These are phyloP conservation scores for Solanum gracilifrons DNA, from an alignment of 257 asterid genomes.

Conservation along the genomic window DNA sequence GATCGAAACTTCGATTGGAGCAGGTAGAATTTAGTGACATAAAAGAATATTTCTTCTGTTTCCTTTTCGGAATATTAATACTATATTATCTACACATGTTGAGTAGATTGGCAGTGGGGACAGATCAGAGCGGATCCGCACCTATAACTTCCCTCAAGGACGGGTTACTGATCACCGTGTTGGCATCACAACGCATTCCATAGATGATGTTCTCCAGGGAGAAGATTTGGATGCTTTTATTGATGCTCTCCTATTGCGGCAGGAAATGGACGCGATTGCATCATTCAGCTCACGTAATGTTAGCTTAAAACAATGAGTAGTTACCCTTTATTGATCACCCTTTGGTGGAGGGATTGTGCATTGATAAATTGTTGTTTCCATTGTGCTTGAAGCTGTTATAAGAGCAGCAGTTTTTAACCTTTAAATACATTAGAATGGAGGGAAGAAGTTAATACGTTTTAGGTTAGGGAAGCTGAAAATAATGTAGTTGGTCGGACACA, in stretches of 20 bases:
- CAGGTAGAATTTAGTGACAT: constrained; percentile 34
- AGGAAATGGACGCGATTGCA: constrained; percentile 85
- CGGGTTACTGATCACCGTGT: constrained; percentile 97
- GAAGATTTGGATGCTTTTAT: constrained; percentile 62
- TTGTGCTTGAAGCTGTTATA: background rate
- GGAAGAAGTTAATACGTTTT: background rate
- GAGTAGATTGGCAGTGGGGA: constrained; percentile 95
- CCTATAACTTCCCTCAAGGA: constrained; percentile 95
- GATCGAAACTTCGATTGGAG: constrained; percentile 72
- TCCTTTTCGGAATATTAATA: background rate
- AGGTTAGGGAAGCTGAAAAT: background rate
- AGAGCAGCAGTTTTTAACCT: background rate
- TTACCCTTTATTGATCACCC: background rate
- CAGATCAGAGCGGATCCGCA: constrained; percentile 96
- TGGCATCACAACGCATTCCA: constrained; percentile 73
- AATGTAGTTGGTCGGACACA: background rate
- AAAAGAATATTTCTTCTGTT: background rate
- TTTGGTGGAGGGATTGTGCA: background rate
- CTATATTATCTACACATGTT: background rate
- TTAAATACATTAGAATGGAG: background rate
- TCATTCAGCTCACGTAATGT: constrained; percentile 31
- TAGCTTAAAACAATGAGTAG: background rate
- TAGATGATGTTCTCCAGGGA: constrained; percentile 76
- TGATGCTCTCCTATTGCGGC: constrained; percentile 81
- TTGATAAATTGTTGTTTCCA: background rate